Evolutionary conservation across 495 filamentous ascomycete species (phyloP), one percentile per base, ranked within the genome.

Genomic region (Achaetomiella virescens): DNA sequence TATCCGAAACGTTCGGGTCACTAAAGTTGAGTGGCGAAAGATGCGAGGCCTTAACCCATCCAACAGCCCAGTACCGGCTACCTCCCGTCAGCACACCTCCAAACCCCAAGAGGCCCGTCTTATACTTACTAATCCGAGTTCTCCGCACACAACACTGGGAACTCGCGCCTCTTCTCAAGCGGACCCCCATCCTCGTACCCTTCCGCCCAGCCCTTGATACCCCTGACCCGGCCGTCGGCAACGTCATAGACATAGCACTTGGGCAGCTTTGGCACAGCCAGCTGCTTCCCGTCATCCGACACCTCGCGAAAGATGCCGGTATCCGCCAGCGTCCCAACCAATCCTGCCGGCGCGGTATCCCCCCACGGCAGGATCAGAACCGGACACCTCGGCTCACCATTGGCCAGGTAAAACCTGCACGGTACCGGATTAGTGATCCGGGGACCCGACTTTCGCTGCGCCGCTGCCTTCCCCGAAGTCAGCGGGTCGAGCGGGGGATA

Each of bases 71-170:
- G 50, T 35, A 50, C 18, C 44, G 47, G 52, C 61, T 60, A 15
- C 2, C 35, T 38, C 17, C n/a, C 12, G 29, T 60, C 47, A 60
- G 61, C 38, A 20, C 8, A 38, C 1, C 18, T 3, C 15, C 17
- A 11, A 6, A 17, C 8, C 0, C 9, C 10, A 35, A 17, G 12
- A 18, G 11, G n/a, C 15, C 5, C 48, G 12, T 14, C 15, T 35
- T 2, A 12, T 50, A 57, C 66, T 57, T 55, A 63, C 68, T 15
- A 48, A 3, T 50, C 27, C 12, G 25, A 21, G 58, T 27, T 43
- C 10, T 78, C 74, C 22, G 73, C 72, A 44, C 71, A 75, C 61
- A 72, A 63, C 5, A 75, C 71, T 1, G 75, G 72, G 24, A 77
- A 77, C 37, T 68, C 71, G 17, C 75, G 68, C 48, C 61, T 61